Percentiles rank a stretch among this genome's conserved stretches.
phyloP scores from a whole-genome alignment of 2,329 filamentous ascomycete species.

The Thielaviopsis ethacetica region DNA sequence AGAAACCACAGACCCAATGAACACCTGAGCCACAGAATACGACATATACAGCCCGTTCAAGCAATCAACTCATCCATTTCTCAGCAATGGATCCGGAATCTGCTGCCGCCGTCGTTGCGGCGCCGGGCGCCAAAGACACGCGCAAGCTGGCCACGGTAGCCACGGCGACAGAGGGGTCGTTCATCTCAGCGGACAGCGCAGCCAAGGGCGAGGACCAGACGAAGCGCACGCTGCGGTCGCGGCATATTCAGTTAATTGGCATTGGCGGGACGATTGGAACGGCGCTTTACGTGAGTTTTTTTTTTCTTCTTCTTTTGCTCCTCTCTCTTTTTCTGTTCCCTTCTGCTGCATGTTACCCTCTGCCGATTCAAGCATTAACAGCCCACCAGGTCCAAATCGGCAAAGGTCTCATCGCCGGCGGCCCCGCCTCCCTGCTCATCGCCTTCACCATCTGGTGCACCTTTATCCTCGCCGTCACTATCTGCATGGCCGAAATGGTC shows the following conservation, averaged over 20 bases:
- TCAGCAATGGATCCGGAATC: no score
- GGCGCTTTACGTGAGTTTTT: constrained; percentile 32
- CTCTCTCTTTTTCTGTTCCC: constrained; percentile 13
- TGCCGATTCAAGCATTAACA: no score
- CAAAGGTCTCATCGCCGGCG: constrained; percentile 38
- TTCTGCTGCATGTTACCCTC: no score
- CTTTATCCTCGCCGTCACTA: constrained; percentile 42
- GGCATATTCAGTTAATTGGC: constrained; percentile 39
- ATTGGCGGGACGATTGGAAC: constrained; percentile 51
- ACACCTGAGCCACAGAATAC: no score
- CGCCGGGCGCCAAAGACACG: neutral
- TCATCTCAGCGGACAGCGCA: neutral
- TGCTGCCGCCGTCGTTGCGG: no score
- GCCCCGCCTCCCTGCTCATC: constrained; percentile 39
- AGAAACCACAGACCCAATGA: no score
- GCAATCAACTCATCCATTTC: no score
- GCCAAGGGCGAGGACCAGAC: constrained; percentile 23
- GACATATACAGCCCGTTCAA: no score
- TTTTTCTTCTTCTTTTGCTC: constrained; percentile 10
- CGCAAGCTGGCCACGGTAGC: neutral
- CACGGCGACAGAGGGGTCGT: neutral
- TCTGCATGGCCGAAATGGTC: constrained; percentile 59
- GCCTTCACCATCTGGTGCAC: constrained; percentile 46
- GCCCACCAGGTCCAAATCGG: constrained; percentile 32
- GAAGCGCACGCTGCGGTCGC: constrained; percentile 35